Conservation (phyloP, 129 eudicot species). For the Oenanthe sinensis region DNA sequence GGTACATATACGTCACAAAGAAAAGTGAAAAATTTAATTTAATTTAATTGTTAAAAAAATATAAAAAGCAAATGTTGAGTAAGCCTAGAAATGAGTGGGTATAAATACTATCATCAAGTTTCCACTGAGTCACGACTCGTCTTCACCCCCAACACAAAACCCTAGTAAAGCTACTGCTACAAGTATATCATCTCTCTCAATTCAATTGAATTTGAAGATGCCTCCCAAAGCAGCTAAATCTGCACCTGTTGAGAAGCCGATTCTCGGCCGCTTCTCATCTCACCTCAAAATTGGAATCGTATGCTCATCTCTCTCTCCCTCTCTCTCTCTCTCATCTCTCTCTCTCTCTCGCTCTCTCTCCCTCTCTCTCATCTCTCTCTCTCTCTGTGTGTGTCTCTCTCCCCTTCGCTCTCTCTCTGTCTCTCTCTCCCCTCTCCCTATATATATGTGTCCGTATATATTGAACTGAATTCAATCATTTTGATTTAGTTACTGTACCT, state of each 20-base stretch:
- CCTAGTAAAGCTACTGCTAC: background rate
- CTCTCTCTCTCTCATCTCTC: background rate
- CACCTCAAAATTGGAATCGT: slow-evolving; percentile 97
- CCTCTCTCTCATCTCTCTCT: background rate
- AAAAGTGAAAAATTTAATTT: too few relatives aligned
- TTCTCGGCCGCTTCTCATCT: slow-evolving; percentile 95
- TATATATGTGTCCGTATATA: too few relatives aligned
- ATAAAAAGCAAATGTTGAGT: too few relatives aligned
- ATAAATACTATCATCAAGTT: background rate
- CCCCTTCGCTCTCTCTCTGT: too few relatives aligned
- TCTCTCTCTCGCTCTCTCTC: background rate
- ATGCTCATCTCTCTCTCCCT: slow-evolving; percentile 12
- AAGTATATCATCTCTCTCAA: background rate
- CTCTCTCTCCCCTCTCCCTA: background rate
- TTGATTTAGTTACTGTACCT: too few relatives aligned
- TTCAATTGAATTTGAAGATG: slow-evolving; percentile 20
- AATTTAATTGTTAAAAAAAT: too few relatives aligned
- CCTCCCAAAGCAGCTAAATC: slow-evolving; percentile 97
- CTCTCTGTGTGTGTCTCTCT: too few relatives aligned
- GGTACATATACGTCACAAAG: too few relatives aligned
- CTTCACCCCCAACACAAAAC: background rate
- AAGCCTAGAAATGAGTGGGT: background rate
- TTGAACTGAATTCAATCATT: background rate
- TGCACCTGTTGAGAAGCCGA: slow-evolving; percentile 84
- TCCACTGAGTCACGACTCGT: background rate